A percentile compares a stretch with the other conserved stretches of the same genome.
These are phyloP conservation scores for Gracilariopsis chorda DNA, from an alignment of 23 red algal species.

Conservation along the genomic window DNA sequence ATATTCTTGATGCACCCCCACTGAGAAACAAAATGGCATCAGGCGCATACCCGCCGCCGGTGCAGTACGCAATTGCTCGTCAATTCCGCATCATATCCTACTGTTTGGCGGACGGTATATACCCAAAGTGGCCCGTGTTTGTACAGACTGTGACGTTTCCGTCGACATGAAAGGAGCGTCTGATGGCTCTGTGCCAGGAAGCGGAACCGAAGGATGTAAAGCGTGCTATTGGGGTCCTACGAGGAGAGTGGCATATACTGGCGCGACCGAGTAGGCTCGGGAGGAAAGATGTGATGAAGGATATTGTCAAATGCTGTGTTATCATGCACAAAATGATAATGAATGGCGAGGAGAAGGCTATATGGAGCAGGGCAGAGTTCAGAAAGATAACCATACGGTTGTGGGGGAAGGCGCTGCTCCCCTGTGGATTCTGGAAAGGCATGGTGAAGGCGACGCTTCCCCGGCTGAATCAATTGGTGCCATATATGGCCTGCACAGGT, in stretches of 20 bases:
- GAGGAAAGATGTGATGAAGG: not conserved
- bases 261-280: not conserved
- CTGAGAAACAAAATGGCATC: not conserved
- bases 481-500: too few species aligned
- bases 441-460: too few species aligned
- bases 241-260: not conserved
- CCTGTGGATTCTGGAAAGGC: too few species aligned
- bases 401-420: too few species aligned
- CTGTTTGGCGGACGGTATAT: constrained; percentile 32
- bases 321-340: constrained; percentile 24
- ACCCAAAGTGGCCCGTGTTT: not conserved
- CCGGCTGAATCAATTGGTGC: too few species aligned
- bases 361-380: too few species aligned
- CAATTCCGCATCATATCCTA: not conserved
- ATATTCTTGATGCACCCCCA: not conserved
- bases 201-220: not conserved
- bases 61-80: not conserved
- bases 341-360: not conserved
- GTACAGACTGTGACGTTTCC: not conserved
- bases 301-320: not conserved
- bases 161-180: not conserved
- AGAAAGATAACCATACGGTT: too few species aligned
- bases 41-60: not conserved
- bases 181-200: not conserved
- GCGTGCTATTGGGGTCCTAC: not conserved